Evolutionary conservation across 2,329 filamentous ascomycete species (phyloP).

Genomic region (Alternaria triticina): DNA sequence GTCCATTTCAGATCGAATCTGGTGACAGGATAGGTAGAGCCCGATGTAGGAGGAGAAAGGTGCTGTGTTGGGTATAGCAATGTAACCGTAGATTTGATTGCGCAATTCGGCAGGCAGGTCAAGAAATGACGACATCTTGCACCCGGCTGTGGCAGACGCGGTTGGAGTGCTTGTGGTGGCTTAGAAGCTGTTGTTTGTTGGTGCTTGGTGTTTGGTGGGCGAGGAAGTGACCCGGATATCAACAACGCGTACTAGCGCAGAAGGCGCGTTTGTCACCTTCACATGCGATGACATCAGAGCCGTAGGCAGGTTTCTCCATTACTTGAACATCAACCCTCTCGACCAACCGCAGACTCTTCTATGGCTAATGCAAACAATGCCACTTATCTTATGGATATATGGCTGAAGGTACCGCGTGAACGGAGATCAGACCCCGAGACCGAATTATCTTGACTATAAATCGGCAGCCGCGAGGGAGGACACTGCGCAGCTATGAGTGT

Average conservation of each 20-base stretch:
- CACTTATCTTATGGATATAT: too few relatives aligned
- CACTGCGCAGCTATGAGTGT: too few relatives aligned
- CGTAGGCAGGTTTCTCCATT: too few relatives aligned
- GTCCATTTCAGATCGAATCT: not conserved
- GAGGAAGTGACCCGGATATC: not conserved
- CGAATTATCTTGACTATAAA: too few relatives aligned
- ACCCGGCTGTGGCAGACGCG: not conserved
- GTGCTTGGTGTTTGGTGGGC: not conserved
- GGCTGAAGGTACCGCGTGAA: too few relatives aligned
- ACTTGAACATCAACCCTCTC: too few relatives aligned
- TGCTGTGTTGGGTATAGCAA: not conserved
- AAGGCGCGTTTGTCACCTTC: not conserved
- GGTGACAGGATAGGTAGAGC: not conserved
- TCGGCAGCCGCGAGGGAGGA: too few relatives aligned
- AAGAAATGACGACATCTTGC: not conserved
- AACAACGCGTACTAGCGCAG: not conserved
- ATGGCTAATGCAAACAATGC: too few relatives aligned
- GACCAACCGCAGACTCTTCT: too few relatives aligned
- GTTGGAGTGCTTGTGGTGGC: not conserved
- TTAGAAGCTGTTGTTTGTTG: not conserved
- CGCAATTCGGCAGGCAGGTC: not conserved
- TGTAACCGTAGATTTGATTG: not conserved
- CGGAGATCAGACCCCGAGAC: too few relatives aligned
- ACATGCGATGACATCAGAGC: not conserved
- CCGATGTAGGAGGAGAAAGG: not conserved